These are phyloP conservation scores for Helotiales sp. DNA, from an alignment of 2,329 filamentous ascomycete species.

Conservation along the genomic window DNA sequence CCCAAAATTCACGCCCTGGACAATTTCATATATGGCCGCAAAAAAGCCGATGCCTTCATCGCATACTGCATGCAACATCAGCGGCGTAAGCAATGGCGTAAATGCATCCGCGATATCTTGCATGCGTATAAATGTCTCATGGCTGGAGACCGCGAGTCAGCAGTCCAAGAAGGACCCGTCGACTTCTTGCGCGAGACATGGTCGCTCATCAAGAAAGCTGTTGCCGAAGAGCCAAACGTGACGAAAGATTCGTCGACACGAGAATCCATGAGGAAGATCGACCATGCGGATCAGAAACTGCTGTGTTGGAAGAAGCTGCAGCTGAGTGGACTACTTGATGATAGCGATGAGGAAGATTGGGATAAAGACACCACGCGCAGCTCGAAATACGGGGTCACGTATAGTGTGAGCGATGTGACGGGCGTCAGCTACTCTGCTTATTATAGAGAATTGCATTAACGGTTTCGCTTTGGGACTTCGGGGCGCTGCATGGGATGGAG, in stretches of 20 bases:
- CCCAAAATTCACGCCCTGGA: constrained; percentile 15
- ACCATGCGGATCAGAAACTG: constrained; percentile 16
- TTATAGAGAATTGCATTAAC: constrained; percentile 13
- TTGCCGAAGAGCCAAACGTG: constrained; percentile 6
- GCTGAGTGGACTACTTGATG: constrained; percentile 9
- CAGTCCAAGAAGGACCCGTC: constrained; percentile 14
- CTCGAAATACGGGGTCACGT: constrained; percentile 16
- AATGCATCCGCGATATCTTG: constrained; percentile 16
- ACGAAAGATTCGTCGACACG: constrained; percentile 11
- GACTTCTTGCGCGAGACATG: constrained; percentile 15
- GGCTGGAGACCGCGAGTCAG: constrained; percentile 17
- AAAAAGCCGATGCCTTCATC: constrained; percentile 18
- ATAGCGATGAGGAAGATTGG: constrained; percentile 18
- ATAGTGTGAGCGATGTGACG: constrained; percentile 15
- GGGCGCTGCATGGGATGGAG: not conserved
- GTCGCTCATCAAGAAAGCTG: constrained; percentile 14
- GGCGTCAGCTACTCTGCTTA: constrained; percentile 17
- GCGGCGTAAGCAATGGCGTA: constrained; percentile 14
- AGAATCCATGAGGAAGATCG: constrained; percentile 17
- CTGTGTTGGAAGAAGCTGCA: constrained; percentile 15
- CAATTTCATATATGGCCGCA: constrained; percentile 17
- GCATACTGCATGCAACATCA: constrained; percentile 17
- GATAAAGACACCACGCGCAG: constrained; percentile 13
- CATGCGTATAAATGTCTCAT: constrained; percentile 18
- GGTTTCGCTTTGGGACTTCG: not conserved